Percentiles rank a stretch among this genome's conserved stretches.
Evolutionary conservation across 169 alveolate genomes (phyloP).

Genomic region (Babesia gibsoni): DNA sequence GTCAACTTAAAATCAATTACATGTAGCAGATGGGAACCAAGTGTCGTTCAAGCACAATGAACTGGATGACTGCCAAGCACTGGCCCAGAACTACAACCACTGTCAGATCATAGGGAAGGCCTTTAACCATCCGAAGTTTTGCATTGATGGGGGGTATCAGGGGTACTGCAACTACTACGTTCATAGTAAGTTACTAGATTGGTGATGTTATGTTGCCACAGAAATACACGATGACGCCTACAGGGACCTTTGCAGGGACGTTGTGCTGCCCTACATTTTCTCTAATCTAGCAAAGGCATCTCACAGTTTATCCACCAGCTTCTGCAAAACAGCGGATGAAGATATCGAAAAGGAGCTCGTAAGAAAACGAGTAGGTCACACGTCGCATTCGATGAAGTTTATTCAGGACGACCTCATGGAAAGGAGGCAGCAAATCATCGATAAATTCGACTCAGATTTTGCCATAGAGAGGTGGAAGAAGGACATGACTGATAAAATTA

Average conservation of each 20-base stretch:
- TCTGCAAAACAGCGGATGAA: conserved; percentile 46
- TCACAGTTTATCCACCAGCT: conserved; percentile 17
- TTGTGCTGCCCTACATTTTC: conserved; percentile 56
- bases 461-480: conserved; percentile 10
- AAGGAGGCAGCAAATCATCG: conserved; percentile 12
- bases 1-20: background rate
- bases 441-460: conserved; percentile 3
- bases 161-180: conserved; percentile 50
- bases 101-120: conserved; percentile 53
- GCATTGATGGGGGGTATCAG: conserved; percentile 63
- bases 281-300: conserved; percentile 14
- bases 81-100: conserved; percentile 49
- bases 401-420: conserved; percentile 8
- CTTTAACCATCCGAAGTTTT: conserved; percentile 34
- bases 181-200: conserved; percentile 10
- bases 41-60: conserved; percentile 54
- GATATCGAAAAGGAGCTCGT: background rate
- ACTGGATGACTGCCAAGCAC: conserved; percentile 41
- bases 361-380: conserved; percentile 16
- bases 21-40: conserved; percentile 8
- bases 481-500: background rate
- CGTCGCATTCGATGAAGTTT: background rate
- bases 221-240: conserved; percentile 52
- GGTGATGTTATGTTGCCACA: background rate
- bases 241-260: conserved; percentile 34